Evolutionary conservation across 2,329 filamentous ascomycete genomes (phyloP), one percentile per base, ranked within the genome.

Genomic region (Waltergamsia citrina): DNA sequence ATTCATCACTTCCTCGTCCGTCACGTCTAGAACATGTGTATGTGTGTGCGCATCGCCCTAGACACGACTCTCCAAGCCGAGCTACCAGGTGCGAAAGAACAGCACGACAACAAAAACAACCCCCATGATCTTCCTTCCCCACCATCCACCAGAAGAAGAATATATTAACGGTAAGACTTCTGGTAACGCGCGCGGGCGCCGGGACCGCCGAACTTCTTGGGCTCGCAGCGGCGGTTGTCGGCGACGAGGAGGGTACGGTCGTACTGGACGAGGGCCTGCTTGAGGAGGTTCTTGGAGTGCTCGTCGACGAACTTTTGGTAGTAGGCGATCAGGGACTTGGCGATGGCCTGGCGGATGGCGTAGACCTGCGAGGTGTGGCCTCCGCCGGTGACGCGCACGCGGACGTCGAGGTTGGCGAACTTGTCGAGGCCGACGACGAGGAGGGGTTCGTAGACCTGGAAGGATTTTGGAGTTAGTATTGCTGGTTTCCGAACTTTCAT

Each of bases 241-340:
- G 92, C 92, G 57, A 98, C 92, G 60, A 98, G 84, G 51, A 98
- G 82, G 63, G 87, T 94, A 61, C 88, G 81, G 77, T 94, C 87
- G 76, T 90, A 98, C 66, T 87, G 79, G 59, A 90, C 85, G 53
- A 98, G 81, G 52, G 85, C 85, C 71, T 90, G 83, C 86, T 96
- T 98, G 61, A 98, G 79, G 71, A 87, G 77, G 81, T 96, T 95
- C 85, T 98, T 98, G 74, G 84, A 86, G 84, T 96, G 88, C 84
- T 98, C 92, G 63, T 98, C 92, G 69, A 96, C 86, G 74, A 81
- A 98, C 79, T 98, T 95, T 75, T 95, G 90, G 84, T 95, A 96
- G 83, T 95, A 95, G 68, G 87, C 59, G 51, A 63, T 58, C 39
- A 63, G 50, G 41, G 57, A 54, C 81, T 96, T 98, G 74, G 88